phyloP scores from a whole-genome alignment of 495 filamentous ascomycete genomes.

The Talaromyces proteolyticus region DNA sequence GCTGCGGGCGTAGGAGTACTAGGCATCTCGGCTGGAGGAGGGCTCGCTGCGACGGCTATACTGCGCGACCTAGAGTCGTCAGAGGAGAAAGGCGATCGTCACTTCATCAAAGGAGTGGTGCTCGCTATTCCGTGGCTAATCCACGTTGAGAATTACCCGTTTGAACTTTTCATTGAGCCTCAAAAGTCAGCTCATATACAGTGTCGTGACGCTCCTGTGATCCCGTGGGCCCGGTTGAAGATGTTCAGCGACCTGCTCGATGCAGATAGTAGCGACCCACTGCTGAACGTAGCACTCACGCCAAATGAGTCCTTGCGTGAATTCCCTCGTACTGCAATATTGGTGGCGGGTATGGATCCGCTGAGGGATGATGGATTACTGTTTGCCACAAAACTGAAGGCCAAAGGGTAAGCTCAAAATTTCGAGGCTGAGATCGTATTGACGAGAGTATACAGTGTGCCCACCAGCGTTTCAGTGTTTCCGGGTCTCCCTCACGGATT shows the following conservation, averaged over 20 bases:
- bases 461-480: neutral
- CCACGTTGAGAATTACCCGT: neutral
- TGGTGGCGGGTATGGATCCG: constrained; percentile 30
- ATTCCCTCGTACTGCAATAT: constrained; percentile 20
- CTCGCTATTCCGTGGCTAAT: neutral
- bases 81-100: neutral
- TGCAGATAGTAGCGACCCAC: neutral
- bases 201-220: constrained; percentile 1
- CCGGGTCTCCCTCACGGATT: neutral
- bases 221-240: constrained; percentile 1
- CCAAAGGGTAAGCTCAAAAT: neutral
- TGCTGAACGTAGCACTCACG: neutral
- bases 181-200: neutral
- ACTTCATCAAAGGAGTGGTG: neutral
- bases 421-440: neutral
- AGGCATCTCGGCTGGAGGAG: neutral
- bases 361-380: constrained; percentile 30
- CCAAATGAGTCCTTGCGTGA: neutral
- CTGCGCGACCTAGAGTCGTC: neutral
- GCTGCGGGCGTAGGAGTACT: neutral
- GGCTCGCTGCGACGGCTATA: neutral
- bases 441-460: neutral
- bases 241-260: neutral
- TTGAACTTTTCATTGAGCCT: neutral
- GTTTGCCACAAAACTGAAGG: neutral